phyloP scores from a whole-genome alignment of 345 rosid genomes.

The Melaleuca quinquenervia region DNA sequence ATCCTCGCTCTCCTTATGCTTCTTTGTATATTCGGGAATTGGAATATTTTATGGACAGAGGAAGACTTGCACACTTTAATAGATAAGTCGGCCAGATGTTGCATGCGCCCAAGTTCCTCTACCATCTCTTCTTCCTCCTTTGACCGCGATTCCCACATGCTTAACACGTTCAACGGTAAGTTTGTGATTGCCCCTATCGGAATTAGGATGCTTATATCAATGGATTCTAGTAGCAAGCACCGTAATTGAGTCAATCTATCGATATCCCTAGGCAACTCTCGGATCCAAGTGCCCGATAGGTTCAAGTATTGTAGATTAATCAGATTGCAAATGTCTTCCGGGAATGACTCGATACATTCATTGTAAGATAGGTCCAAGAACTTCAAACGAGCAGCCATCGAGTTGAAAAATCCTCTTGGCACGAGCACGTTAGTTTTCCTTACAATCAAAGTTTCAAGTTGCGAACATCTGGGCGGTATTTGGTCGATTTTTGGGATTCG shows the following conservation, averaged over 20 bases:
- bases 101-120: neutral
- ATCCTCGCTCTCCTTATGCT: neutral
- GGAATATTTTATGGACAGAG: neutral
- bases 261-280: no score
- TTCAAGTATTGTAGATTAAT: no score
- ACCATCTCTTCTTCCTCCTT: neutral
- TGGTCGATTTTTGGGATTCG: neutral
- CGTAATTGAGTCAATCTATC: no score
- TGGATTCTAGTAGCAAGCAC: neutral
- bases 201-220: neutral
- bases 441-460: neutral
- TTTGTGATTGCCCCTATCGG: neutral
- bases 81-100: neutral
- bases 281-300: no score
- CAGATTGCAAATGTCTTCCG: no score
- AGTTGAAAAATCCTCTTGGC: neutral
- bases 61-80: neutral
- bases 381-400: neutral
- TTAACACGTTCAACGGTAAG: neutral
- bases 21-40: neutral
- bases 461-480: neutral
- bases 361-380: fast-evolving
- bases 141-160: neutral
- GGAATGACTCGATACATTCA: fast-evolving
- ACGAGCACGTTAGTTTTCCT: fast-evolving